Evolutionary conservation across 257 asterid species (phyloP).

Genomic region (Solanum chiquidenum): DNA sequence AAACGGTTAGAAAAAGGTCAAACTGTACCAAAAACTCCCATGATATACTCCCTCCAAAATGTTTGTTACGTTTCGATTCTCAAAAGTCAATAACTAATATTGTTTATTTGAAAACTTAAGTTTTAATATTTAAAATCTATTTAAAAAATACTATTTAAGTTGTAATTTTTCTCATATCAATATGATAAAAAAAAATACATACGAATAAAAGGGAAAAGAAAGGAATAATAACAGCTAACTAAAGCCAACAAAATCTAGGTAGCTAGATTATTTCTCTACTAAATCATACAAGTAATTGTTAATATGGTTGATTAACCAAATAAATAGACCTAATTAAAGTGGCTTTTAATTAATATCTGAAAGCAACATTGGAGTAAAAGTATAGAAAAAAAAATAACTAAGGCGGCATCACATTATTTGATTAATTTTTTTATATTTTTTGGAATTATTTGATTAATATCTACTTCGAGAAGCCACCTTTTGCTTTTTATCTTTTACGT

Average conservation of each 20-base stretch:
- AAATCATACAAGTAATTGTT: neutral
- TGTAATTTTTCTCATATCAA: too few relatives aligned
- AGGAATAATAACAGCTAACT: neutral
- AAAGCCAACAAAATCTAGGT: neutral
- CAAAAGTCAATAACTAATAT: too few relatives aligned
- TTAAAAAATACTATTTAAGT: too few relatives aligned
- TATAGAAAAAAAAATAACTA: neutral
- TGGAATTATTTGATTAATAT: neutral
- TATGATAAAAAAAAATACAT: too few relatives aligned
- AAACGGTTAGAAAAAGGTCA: too few relatives aligned
- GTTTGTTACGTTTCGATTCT: fast-evolving
- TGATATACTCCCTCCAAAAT: neutral
- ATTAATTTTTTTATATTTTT: too few relatives aligned
- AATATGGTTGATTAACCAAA: neutral
- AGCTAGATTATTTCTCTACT: neutral
- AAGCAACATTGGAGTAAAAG: neutral
- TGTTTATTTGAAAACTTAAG: too few relatives aligned
- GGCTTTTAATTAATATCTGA: neutral
- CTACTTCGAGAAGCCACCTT: neutral
- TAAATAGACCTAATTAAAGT: neutral
- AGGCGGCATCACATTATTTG: neutral
- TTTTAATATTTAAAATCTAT: too few relatives aligned
- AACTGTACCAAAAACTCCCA: neutral
- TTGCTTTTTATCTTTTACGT: neutral
- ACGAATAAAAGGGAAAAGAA: too few relatives aligned